A percentile compares a stretch with the other conserved stretches of the same genome.
These are phyloP conservation scores for Macrophomina phaseolina DNA, from an alignment of 2,329 filamentous ascomycete species.

Conservation along the genomic window DNA sequence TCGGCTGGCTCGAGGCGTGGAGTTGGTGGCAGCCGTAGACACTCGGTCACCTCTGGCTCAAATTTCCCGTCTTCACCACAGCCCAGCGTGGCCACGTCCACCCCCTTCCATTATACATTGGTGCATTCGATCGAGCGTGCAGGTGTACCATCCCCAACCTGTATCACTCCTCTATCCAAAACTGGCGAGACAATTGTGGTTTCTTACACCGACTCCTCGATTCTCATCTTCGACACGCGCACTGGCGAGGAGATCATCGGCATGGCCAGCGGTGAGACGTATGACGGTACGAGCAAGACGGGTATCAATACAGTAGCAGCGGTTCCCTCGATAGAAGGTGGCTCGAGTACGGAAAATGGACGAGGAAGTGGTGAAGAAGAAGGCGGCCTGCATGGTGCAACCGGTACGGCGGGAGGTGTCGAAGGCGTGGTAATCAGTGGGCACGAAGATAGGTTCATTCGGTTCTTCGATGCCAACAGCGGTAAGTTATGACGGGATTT, in stretches of 20 bases:
- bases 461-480: conserved; percentile 98
- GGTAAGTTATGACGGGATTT: conserved; percentile 66
- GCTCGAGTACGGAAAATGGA: conserved; percentile 61
- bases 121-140: conserved; percentile 82
- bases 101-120: conserved; percentile 85
- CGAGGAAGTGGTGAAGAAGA: conserved; percentile 74
- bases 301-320: conserved; percentile 91
- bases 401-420: conserved; percentile 73
- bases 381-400: conserved; percentile 76
- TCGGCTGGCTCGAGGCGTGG: conserved; percentile 74
- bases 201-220: conserved; percentile 86
- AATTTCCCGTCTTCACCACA: conserved; percentile 91
- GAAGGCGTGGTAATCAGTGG: conserved; percentile 96
- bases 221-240: conserved; percentile 89
- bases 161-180: conserved; percentile 85
- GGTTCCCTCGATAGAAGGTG: conserved; percentile 79
- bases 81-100: conserved; percentile 81
- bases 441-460: conserved; percentile 93
- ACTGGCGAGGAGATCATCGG: conserved; percentile 88
- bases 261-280: conserved; percentile 95
- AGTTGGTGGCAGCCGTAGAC: conserved; percentile 76
- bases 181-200: conserved; percentile 91
- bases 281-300: conserved; percentile 81
- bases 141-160: conserved; percentile 79
- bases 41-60: conserved; percentile 93